A percentile compares a stretch with the other conserved stretches of the same genome.
Conservation (phyloP, 495 filamentous ascomycete genomes). For the Neurospora sp. region DNA sequence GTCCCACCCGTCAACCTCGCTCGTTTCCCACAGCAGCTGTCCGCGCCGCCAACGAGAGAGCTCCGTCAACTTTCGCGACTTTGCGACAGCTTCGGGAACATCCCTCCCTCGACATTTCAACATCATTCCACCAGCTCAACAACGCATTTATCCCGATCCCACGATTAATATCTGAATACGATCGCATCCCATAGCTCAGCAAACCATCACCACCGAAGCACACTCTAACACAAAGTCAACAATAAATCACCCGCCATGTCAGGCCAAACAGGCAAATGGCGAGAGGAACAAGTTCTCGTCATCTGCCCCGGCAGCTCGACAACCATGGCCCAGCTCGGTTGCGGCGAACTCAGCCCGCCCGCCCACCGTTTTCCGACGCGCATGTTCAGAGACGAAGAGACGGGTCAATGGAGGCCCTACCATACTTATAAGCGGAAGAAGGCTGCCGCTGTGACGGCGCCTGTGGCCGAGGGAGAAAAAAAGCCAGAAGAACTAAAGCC, state of each 20-base stretch:
- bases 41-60: neutral
- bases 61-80: neutral
- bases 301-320: conserved; percentile 92
- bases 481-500: neutral
- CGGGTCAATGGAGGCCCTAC: conserved; percentile 73
- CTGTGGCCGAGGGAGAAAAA: neutral
- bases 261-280: conserved; percentile 38
- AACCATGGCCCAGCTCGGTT: conserved; percentile 86
- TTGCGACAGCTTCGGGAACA: neutral
- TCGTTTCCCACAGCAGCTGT: neutral
- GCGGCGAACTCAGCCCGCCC: conserved; percentile 85
- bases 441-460: conserved; percentile 26
- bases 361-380: conserved; percentile 72
- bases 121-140: neutral
- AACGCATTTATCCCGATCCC: neutral
- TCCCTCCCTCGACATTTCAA: neutral
- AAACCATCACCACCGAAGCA: neutral
- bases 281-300: conserved; percentile 51
- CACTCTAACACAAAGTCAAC: neutral
- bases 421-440: conserved; percentile 65
- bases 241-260: conserved; percentile 26
- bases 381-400: conserved; percentile 80
- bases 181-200: too few relatives aligned
- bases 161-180: neutral
- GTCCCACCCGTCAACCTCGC: neutral